Base-by-base conservation (phyloP, 116 monocot genomes). In the Iris pallida region DNA sequence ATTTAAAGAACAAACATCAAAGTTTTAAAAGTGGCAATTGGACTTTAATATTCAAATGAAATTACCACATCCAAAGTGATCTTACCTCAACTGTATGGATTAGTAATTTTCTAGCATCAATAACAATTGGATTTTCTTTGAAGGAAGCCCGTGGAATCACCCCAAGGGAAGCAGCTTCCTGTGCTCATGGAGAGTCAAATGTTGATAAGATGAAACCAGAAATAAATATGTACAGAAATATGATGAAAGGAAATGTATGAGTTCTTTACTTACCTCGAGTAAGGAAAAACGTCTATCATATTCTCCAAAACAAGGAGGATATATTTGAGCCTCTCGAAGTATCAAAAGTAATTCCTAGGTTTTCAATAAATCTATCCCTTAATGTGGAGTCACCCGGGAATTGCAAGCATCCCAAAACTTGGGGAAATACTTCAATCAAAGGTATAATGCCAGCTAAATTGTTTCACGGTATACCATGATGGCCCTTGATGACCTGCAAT, bases 361-460 rank as follows among this genome's bases (percentile, higher is more conserved):
- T 91, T 69, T 91, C 91, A 56, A 89, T 57, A 65, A 96, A 81
- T 70, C 66, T 86, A 40, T 71, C 82, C 76, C 75, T 86, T 41
- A 84, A 54, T 51, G 70, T 55, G 72, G 49, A 57, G 73, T 89
- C 84, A 45, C 49, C 63, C 47, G 95, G 95, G 80, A 91, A 86
- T 72, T 85, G 82, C 76, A 96, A 80, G 81, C 91, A 96, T 43
- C 95, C 95, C 57, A 96, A 79, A 70, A 96, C 89, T 77, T 96
- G 91, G 59, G 86, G 89, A 70, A 89, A 82, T 61, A 84, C 86
- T 79, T 91, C 91, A 61, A 77, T 72, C 75, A 88, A 73, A 47
- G 95, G 95, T 80, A 73, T 71, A 5, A 89, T 57, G 61, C 91
- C 76, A 61, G 92, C 78, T 59, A 81, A 78, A 91, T 91, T 63